Base-by-base conservation (phyloP, 495 filamentous ascomycete species). In the Collariella sp. region DNA sequence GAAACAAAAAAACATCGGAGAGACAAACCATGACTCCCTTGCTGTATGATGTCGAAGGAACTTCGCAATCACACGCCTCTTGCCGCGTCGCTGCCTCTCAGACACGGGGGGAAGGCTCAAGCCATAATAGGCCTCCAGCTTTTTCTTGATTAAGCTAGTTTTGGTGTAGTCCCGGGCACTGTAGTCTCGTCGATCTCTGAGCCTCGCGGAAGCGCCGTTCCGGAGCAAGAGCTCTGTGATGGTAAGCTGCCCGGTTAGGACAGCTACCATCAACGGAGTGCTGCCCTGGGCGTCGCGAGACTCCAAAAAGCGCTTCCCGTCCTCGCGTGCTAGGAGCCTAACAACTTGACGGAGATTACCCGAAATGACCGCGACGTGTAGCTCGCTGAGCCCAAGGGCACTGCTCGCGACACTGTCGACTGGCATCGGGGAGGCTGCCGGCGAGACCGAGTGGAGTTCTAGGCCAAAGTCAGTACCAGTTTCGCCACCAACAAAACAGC, bases 231-330 rank as follows among this genome's bases (percentile, higher is more conserved):
- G 40, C 1, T 29, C 34, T 0, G 20, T 40, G 20, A 59, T 55
- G 0, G 13, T 18, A 5, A 48, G 24, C 1, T 43, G 52, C 0
- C 57, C 57, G 0, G n/a, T 33, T 6, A 60, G 36, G 2, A 60
- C 52, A 0, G 57, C 52, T 3, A 31, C 16, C 57, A 60, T 60
- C 12, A 60, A 16, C 0, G 52, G 47, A 11, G 52, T 60, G 0
- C 47, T 19, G 0, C 57, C 57, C 0, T 52, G 47, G 0, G 1
- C 18, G 9, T 60, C 57, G 2, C 38, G 47, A 10, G 19, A 22
- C 3, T 60, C n/a, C 0, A 53, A 7, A 20, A 41, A 1, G 5
- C 26, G 22, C 15, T 48, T 44, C 0, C 20, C 26, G 11, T 43
- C 29, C 1, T 11, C 7, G 0, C 7, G 5, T 1, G 7, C 7